Percentiles rank a stretch among this genome's conserved stretches.
phyloP scores from a whole-genome alignment of 441 rosid species.

The Pelargonium myrrhifolium region DNA sequence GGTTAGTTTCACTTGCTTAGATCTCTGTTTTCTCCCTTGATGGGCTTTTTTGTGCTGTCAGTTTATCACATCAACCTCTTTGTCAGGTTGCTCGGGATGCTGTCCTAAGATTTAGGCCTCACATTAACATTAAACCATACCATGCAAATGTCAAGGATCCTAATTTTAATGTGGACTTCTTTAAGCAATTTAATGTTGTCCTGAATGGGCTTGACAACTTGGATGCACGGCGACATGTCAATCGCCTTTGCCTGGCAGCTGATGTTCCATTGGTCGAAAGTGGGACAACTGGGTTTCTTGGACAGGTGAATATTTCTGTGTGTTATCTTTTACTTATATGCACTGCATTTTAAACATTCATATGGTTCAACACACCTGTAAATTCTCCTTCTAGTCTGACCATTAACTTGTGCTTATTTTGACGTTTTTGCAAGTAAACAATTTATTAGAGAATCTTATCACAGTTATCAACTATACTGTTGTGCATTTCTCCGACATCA shows the following conservation, averaged over 20 bases:
- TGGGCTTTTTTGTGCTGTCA: not conserved
- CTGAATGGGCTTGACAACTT: conserved; percentile 93
- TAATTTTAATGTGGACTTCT: conserved; percentile 71
- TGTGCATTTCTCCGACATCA: no score
- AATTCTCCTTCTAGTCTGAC: not conserved
- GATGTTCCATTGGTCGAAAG: conserved; percentile 95
- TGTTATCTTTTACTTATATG: not conserved
- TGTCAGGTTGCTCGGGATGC: conserved; percentile 94
- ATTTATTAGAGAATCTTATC: no score
- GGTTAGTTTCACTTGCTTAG: conserved; percentile 30
- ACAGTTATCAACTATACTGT: no score
- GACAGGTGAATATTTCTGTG: conserved; percentile 54
- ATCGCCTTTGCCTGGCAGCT: conserved; percentile 94
- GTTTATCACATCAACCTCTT: conserved; percentile 15
- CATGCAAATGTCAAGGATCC: conserved; percentile 90
- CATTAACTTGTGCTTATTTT: no score
- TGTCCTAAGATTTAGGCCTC: conserved; percentile 81
- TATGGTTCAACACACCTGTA: not conserved
- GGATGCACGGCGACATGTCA: conserved; percentile 94
- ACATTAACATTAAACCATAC: conserved; percentile 62
- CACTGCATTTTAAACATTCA: not conserved
- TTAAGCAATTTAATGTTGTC: conserved; percentile 88
- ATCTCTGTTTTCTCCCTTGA: conserved; percentile 3
- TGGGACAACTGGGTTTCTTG: conserved; percentile 96
- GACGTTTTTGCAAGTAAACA: no score